Conservation (phyloP, 2,329 filamentous ascomycete genomes). For the Amesomyces nigricolor region DNA sequence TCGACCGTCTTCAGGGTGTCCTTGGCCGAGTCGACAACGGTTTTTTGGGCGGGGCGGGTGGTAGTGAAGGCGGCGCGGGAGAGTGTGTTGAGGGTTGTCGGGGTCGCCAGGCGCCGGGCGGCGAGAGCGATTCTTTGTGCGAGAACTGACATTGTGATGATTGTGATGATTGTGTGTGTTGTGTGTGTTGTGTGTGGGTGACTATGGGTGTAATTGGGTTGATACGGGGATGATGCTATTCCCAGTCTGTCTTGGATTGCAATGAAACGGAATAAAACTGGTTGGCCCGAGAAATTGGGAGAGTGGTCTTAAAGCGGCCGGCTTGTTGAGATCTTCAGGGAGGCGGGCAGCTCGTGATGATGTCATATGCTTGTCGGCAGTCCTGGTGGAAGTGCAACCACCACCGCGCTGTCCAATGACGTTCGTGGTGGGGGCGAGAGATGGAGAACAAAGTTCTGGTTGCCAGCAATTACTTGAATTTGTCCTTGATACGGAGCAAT, state of each 20-base stretch:
- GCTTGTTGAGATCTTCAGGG: not conserved
- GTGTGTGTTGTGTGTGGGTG: slow-evolving; percentile 7
- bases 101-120: slow-evolving; percentile 38
- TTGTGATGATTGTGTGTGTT: slow-evolving; percentile 8
- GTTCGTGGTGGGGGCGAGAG: slow-evolving; percentile 1
- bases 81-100: slow-evolving; percentile 31
- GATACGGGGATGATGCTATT: too few relatives aligned
- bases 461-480: too few relatives aligned
- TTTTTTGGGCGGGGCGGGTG: slow-evolving; percentile 41
- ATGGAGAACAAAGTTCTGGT: not conserved
- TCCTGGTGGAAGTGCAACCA: not conserved
- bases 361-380: slow-evolving; percentile 19
- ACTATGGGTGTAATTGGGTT: not conserved
- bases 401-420: slow-evolving; percentile 4
- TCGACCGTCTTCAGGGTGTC: slow-evolving; percentile 56
- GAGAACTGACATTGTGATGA: slow-evolving; percentile 48
- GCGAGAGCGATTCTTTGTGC: slow-evolving; percentile 40
- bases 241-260: too few relatives aligned
- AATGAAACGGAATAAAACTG: too few relatives aligned
- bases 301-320: slow-evolving; percentile 4
- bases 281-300: not conserved
- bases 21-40: slow-evolving; percentile 50
- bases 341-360: slow-evolving; percentile 18
- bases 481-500: too few relatives aligned
- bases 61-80: slow-evolving; percentile 48